Percentiles rank a stretch among this genome's conserved stretches.
Evolutionary conservation across 495 filamentous ascomycete species (phyloP).

Genomic region (Jackrogersella multiformis): DNA sequence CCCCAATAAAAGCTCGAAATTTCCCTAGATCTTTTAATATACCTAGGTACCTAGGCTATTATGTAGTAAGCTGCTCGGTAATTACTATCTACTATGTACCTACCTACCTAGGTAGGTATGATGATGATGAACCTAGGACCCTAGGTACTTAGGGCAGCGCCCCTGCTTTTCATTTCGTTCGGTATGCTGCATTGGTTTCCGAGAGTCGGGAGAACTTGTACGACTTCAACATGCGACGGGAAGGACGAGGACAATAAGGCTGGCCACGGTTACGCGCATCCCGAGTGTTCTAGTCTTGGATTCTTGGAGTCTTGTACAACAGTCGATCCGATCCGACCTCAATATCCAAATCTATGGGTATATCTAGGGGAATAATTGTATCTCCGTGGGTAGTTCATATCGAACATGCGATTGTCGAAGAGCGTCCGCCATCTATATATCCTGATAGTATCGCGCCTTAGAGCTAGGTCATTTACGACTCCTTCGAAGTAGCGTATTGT

Average conservation of each 20-base stretch:
- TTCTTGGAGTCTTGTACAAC: constrained; percentile 9
- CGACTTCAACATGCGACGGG: constrained; percentile 21
- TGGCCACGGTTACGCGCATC: constrained; percentile 22
- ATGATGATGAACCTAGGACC: too few species aligned
- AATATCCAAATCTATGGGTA: neutral
- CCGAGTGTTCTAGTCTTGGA: constrained; percentile 17
- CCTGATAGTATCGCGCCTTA: neutral
- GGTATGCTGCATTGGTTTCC: constrained; percentile 18
- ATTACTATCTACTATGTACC: too few species aligned
- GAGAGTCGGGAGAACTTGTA: constrained; percentile 13
- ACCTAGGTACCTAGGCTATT: neutral
- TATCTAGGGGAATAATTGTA: too few species aligned
- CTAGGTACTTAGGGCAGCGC: neutral
- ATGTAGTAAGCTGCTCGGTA: too few species aligned
- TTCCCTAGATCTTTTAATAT: neutral
- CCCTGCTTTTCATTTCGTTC: neutral
- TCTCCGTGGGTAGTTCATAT: neutral
- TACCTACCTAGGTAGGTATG: too few species aligned
- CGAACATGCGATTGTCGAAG: neutral
- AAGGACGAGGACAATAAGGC: constrained; percentile 28
- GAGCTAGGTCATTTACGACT: neutral
- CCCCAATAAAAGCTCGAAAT: neutral
- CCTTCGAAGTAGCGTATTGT: neutral
- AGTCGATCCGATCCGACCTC: neutral
- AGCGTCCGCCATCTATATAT: neutral